A percentile compares a stretch with the other conserved stretches of the same genome.
Evolutionary conservation across 768 basidiomycete genomes (phyloP).

Genomic region (Clavulina sp.): DNA sequence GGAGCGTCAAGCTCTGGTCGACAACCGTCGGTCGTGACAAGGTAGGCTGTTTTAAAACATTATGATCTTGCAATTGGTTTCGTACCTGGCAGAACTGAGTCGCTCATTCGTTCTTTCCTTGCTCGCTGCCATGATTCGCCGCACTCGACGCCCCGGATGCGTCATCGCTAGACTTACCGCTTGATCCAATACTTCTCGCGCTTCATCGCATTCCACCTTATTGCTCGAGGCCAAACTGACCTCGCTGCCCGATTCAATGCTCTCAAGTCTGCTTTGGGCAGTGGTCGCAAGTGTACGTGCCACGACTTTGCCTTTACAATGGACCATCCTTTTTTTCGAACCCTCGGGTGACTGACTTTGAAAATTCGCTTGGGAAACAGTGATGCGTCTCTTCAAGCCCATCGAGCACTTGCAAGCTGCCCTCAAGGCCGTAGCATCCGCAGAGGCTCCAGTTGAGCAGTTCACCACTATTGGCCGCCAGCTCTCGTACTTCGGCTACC

Average conservation of each 20-base stretch:
- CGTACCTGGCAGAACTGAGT: no score
- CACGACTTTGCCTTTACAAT: neutral
- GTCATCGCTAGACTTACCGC: constrained; percentile 51
- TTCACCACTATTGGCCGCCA: constrained; percentile 68
- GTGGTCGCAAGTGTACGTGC: constrained; percentile 63
- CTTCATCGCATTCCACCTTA: constrained; percentile 69
- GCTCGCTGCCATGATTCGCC: constrained; percentile 1
- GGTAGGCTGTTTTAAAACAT: constrained; percentile 24
- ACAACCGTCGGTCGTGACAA: constrained; percentile 88
- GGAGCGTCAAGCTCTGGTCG: constrained; percentile 53
- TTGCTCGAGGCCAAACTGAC: constrained; percentile 48
- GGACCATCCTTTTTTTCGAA: neutral
- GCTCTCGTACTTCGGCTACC: constrained; percentile 75
- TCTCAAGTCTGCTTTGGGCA: constrained; percentile 70
- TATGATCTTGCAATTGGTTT: constrained; percentile 3
- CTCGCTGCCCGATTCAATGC: constrained; percentile 65
- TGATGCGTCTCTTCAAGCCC: constrained; percentile 85
- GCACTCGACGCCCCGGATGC: neutral
- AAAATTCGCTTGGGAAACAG: constrained; percentile 25
- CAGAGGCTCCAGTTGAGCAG: constrained; percentile 40
- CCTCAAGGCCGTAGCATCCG: constrained; percentile 42
- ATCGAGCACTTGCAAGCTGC: constrained; percentile 87
- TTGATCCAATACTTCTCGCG: constrained; percentile 81
- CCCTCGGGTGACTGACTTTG: constrained; percentile 1
- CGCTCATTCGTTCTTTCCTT: no score